Conservation (phyloP, 495 filamentous ascomycete species). For the Neurospora africana region DNA sequence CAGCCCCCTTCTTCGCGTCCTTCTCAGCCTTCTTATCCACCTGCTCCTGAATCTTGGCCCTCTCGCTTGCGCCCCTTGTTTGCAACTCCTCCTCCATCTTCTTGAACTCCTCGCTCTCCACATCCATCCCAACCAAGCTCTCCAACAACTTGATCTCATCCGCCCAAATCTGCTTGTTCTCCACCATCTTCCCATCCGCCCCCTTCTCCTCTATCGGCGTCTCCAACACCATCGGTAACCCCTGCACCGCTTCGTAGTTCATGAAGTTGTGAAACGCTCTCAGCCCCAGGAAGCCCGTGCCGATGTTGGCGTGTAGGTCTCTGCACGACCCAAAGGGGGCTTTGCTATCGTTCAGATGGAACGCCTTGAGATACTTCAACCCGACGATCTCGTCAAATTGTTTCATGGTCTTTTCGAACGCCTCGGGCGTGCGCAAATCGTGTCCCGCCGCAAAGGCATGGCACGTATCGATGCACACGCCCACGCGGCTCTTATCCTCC, state of each 20-base stretch:
- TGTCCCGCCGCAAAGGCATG: constrained; percentile 91
- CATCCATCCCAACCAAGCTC: constrained; percentile 71
- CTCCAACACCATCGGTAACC: constrained; percentile 84
- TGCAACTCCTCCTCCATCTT: constrained; percentile 45
- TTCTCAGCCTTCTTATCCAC: constrained; percentile 47
- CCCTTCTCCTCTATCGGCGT: constrained; percentile 73
- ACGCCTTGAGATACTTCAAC: constrained; percentile 63
- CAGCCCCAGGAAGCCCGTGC: constrained; percentile 81
- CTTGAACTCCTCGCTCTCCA: constrained; percentile 59
- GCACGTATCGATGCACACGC: constrained; percentile 94
- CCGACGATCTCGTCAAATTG: constrained; percentile 77
- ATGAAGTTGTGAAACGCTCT: constrained; percentile 84
- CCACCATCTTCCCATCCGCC: constrained; percentile 43
- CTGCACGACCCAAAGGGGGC: constrained; percentile 66
- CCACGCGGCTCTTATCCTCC: constrained; percentile 74
- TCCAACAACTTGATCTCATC: constrained; percentile 85
- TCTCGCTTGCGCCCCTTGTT: constrained; percentile 54
- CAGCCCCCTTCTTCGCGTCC: constrained; percentile 41
- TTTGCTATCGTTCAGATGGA: constrained; percentile 92
- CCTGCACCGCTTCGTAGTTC: constrained; percentile 68
- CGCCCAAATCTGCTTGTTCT: constrained; percentile 72
- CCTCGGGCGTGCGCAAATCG: constrained; percentile 65
- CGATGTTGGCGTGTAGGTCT: constrained; percentile 91
- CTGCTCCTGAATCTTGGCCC: constrained; percentile 64
- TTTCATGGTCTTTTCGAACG: constrained; percentile 60